Evolutionary conservation across 2,329 filamentous ascomycete species (phyloP), one percentile per base, ranked within the genome.

Genomic region (Apiospora kogelbergensis): DNA sequence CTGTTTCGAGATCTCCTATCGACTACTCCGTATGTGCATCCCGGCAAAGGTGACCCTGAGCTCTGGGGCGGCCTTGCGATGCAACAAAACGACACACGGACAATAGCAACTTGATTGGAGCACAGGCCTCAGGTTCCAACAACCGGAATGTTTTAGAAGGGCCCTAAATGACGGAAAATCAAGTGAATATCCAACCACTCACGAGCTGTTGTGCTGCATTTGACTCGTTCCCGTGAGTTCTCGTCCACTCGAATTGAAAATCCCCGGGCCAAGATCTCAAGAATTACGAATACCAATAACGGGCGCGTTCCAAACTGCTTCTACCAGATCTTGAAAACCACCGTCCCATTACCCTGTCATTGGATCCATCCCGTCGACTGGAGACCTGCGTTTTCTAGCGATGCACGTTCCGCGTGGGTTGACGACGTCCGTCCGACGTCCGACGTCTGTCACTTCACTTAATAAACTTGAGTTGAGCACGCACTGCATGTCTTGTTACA

Each of bases 391-490:
- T 60, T 60, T 20, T n/a, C 17, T n/a, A 60, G 53, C 30, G 17
- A n/a, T 60, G 53, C 53, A 60, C 53, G 53, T 60, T 60, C 53
- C 53, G 53, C 53, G 53, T 60, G 53, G 53, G 15, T 60, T 37
- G 30, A 37, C 53, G 30, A 60, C 30, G 53, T 60, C 46, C 46
- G 46, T 60, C 46, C 46, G 46, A 53, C 46, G 22, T 17, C 30
- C 53, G 20, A 60, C 33, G 30, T 60, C 26, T 20, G 37, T 60
- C 30, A 60, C 48, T 60, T 33, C 7, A n/a, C 5, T 20, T 44
- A 44, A 44, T 20, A 46, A 33, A 30, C 48, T 57, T 33, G 48
- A 57, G 48, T 33, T 30, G 48, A 57, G 48, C 48, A 57, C 48
- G 48, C 48, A 57, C 44, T 57, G 26, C 53, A 37, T 37, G 53